Conservation (phyloP, 257 asterid species). For the Solanum pimpinellifolium region DNA sequence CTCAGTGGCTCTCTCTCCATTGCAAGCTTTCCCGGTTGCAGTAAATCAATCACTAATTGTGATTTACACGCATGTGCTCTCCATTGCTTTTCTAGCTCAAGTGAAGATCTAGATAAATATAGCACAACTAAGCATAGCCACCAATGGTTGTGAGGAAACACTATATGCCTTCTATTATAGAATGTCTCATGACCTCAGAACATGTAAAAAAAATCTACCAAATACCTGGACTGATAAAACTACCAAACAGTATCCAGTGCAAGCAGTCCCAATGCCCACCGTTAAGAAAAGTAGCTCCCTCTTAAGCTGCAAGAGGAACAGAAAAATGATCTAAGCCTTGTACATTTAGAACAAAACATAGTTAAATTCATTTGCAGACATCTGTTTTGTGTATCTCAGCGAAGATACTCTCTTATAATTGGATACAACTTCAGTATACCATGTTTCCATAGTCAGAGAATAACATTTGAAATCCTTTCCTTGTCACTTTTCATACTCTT, state of each 20-base stretch:
- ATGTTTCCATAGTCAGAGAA: not conserved
- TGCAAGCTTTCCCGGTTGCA: not conserved
- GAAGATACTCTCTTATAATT: not conserved
- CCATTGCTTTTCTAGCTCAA: not conserved
- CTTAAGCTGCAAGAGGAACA: constrained; percentile 58
- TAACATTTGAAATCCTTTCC: not conserved
- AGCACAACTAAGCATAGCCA: not conserved
- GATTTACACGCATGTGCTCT: not conserved
- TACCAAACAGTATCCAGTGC: constrained; percentile 82
- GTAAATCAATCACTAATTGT: not conserved
- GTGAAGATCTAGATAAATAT: not conserved
- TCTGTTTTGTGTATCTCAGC: not conserved
- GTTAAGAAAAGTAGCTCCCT: constrained; percentile 77
- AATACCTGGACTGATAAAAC: constrained; percentile 73
- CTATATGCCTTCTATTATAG: not conserved
- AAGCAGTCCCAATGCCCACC: constrained; percentile 74
- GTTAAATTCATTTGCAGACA: not conserved
- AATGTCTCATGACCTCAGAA: not conserved
- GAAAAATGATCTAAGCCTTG: not conserved
- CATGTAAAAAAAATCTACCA: not conserved
- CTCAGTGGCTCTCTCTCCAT: not conserved
- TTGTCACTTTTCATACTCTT: not conserved
- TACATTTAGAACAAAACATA: not conserved
- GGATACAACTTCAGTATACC: not conserved
- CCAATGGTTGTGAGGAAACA: not conserved